Evolutionary conservation across 1,139 yeast genomes (phyloP).

Genomic region (Kazachstania sp.): DNA sequence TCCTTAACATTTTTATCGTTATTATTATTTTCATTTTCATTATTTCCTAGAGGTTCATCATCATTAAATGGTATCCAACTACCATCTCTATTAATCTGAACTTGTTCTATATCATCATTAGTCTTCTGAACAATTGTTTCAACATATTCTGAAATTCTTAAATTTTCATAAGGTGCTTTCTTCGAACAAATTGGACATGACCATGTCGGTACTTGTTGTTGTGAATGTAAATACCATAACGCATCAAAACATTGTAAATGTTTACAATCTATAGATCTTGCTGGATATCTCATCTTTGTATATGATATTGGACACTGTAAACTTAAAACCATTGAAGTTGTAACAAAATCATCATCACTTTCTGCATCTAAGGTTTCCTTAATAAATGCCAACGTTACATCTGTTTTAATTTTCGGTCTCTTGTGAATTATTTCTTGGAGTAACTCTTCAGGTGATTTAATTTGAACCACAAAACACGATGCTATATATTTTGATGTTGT

Average conservation of each 20-base stretch:
- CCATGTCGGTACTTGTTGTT: constrained; percentile 53
- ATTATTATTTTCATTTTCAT: constrained; percentile 7
- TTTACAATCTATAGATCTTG: constrained; percentile 44
- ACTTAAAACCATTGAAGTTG: constrained; percentile 43
- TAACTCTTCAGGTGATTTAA: constrained; percentile 33
- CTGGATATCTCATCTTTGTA: constrained; percentile 47
- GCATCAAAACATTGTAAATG: constrained; percentile 66
- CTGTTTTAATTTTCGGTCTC: constrained; percentile 38
- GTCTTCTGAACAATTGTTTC: constrained; percentile 39
- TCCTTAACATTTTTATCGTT: constrained; percentile 9
- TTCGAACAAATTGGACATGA: constrained; percentile 52
- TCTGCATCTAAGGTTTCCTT: constrained; percentile 31
- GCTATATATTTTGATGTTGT: constrained; percentile 36
- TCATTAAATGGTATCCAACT: constrained; percentile 38
- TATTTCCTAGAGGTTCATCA: constrained; percentile 8
- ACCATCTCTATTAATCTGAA: constrained; percentile 47
- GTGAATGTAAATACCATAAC: constrained; percentile 45
- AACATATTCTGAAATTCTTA: constrained; percentile 56
- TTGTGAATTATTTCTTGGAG: constrained; percentile 22
- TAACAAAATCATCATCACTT: constrained; percentile 42
- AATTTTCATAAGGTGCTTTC: constrained; percentile 35
- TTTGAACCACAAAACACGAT: constrained; percentile 43
- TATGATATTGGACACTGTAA: constrained; percentile 54
- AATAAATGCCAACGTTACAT: constrained; percentile 37
- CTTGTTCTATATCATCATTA: constrained; percentile 40